Evolutionary conservation across 2,329 filamentous ascomycete species (phyloP), one percentile per base, ranked within the genome.

Genomic region (Venturia asperata): DNA sequence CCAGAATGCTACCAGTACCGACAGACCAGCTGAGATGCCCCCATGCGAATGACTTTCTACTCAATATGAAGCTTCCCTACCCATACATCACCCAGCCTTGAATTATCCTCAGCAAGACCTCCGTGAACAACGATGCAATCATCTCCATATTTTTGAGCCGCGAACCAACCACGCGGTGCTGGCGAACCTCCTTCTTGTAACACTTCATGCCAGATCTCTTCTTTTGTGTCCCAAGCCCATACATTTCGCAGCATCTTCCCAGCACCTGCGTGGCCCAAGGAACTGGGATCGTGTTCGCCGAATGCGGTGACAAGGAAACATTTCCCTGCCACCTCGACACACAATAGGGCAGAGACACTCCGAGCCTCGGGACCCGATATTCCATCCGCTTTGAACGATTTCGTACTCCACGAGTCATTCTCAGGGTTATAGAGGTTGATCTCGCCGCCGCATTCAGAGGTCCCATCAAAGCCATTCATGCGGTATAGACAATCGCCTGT

Each of bases 371-470:
- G 82, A 0, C 82, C 82, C 0, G 70, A 65, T 7, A 73, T 69
- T 0, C 80, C 80, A 70, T 84, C 78, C 0, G 81, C 70, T 0
- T 68, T 34, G 24, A 43, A 56, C 1, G 65, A 67, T 19, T 72
- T 69, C 10, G 73, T 74, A 7, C 69, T 69, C 82, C 82, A 85
- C 0, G 66, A 64, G 47, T 79, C 74, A 0, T 64, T 68, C 6
- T 67, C 68, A 0, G 74, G 69, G 30, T 79, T 72, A 67, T 77
- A 85, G 2, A 88, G 82, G 71, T 95, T 90, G 15, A 96, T 72
- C 66, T 82, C 81, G 0, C 89, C 90, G 19, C 90, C 90, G 61
- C 90, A 79, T 71, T 92, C 88, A 9, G 74, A 70, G n/a, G 72
- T 70, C 42, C 75, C 74, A 41, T 77, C 76, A 63, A 83, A 77